Base-by-base conservation (phyloP, 2,329 filamentous ascomycete species). In the Fusarium fujikuroi region DNA sequence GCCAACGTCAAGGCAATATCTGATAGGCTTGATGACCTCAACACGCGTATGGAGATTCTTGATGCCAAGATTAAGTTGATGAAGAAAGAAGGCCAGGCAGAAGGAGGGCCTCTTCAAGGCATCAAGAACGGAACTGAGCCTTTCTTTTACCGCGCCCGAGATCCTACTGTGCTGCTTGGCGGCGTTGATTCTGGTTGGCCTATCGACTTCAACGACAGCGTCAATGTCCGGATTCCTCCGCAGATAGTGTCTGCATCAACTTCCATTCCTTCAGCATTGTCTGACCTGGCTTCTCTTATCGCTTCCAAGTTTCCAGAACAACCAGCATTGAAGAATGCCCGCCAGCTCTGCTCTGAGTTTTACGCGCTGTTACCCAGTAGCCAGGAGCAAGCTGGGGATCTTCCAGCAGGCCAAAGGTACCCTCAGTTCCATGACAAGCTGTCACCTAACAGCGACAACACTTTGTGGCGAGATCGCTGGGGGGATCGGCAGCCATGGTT, bases 351-450 rank as follows among this genome's bases (percentile, higher is more conserved):
- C 21, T n/a, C 21, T 2, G 40, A 42, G 14, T 23, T 42, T n/a
- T 42, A 14, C 21, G 21, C 21, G 2, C 40, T 42, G 3, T 14
- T 40, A 4, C 37, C 19, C 19, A 40, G 19, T 9, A 14, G 21
- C 37, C 21, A 11, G 7, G 37, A 40, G 7, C 19, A 14, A 40
- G 19, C 7, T 40, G 19, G 11, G 3, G 21, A 10, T 15, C 21
- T 23, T n/a, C 21, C 14, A 9, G 3, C 0, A 16, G 40, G 40
- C 9, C 40, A 42, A 10, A 8, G 3, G 0, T 23, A 11, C 6
- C 40, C 40, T 11, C 40, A 43, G 6, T 43, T 43, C 6, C 40
- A 43, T 11, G 40, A 43, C 9, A 43, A 23, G 9, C n/a, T 23
- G 15, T 43, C 40, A 4, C 9, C n/a, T 2, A 11, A 4, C 5